phyloP scores from a whole-genome alignment of 2,329 filamentous ascomycete species.

The Beauveria varroae region DNA sequence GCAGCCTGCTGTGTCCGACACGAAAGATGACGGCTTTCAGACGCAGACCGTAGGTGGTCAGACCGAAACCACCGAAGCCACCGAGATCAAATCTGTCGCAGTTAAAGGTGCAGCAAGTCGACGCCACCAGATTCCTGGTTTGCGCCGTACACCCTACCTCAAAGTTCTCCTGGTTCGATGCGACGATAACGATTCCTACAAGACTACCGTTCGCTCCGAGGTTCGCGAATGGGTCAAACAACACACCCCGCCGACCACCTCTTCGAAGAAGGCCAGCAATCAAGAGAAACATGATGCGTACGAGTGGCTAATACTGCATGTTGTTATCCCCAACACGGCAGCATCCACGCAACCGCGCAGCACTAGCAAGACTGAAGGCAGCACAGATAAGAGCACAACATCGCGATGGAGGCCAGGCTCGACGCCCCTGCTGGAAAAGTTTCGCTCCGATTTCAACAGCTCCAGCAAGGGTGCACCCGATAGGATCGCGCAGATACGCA shows the following conservation, averaged over 20 bases:
- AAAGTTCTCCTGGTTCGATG: slow-evolving; percentile 85
- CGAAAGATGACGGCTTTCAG: slow-evolving; percentile 52
- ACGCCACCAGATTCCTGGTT: slow-evolving; percentile 88
- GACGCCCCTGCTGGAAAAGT: slow-evolving; percentile 79
- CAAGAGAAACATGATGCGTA: slow-evolving; percentile 94
- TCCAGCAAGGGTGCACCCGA: slow-evolving; percentile 62
- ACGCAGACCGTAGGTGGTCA: slow-evolving; percentile 44
- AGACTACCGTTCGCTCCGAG: slow-evolving; percentile 65
- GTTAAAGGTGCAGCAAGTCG: slow-evolving; percentile 37
- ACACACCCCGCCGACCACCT: slow-evolving; percentile 54
- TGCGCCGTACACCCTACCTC: slow-evolving; percentile 87
- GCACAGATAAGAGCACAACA: slow-evolving; percentile 58
- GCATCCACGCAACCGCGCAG: slow-evolving; percentile 71
- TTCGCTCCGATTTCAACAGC: slow-evolving; percentile 84
- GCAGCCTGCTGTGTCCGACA: slow-evolving; percentile 26
- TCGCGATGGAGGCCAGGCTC: slow-evolving; percentile 74
- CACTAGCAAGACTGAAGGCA: slow-evolving; percentile 45
- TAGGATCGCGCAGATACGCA: slow-evolving; percentile 76
- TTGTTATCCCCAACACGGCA: slow-evolving; percentile 78
- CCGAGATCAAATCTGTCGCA: slow-evolving; percentile 27
- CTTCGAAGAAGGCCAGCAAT: slow-evolving; percentile 49
- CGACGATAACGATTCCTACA: slow-evolving; percentile 94
- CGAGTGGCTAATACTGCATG: slow-evolving; percentile 91
- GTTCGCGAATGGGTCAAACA: slow-evolving; percentile 88
- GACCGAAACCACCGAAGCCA: slow-evolving; percentile 29